Percentiles rank a stretch among this genome's conserved stretches.
phyloP scores from a whole-genome alignment of 2,329 filamentous ascomycete species.

The Ilyonectria mors-panacis region DNA sequence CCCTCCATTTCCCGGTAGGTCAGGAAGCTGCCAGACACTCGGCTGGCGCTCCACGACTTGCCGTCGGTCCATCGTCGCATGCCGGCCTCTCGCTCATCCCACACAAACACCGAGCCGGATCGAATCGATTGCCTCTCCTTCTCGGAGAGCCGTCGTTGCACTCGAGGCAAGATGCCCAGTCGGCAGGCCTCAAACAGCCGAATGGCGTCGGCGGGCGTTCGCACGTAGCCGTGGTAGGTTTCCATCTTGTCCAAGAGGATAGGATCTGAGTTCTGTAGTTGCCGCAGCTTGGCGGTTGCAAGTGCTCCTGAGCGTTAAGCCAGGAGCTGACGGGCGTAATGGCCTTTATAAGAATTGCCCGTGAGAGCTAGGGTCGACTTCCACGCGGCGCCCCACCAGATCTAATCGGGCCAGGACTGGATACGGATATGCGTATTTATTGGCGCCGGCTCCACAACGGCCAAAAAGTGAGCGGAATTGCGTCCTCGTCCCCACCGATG shows the following conservation, averaged over 20 bases:
- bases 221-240: constrained; percentile 95
- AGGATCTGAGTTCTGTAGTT: constrained; percentile 35
- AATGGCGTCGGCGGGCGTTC: constrained; percentile 96
- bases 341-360: constrained; percentile 36
- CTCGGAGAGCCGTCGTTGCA: constrained; percentile 93
- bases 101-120: constrained; percentile 98
- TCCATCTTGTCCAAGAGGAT: constrained; percentile 76
- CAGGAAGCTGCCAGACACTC: constrained; percentile 96
- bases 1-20: constrained; percentile 99
- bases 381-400: constrained; percentile 48
- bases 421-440: constrained; percentile 41
- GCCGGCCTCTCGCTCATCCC: constrained; percentile 97
- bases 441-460: constrained; percentile 46
- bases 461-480: constrained; percentile 47
- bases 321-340: constrained; percentile 34
- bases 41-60: constrained; percentile 98
- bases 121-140: constrained; percentile 97
- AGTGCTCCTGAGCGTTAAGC: constrained; percentile 30
- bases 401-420: constrained; percentile 47
- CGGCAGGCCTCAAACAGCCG: constrained; percentile 98
- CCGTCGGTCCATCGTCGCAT: constrained; percentile 99
- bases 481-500: constrained; percentile 43
- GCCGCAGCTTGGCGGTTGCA: constrained; percentile 39
- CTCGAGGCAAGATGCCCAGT: constrained; percentile 88
- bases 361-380: constrained; percentile 44